Base-by-base conservation (phyloP, 352 stramenopile species). In the Pythium folliculosum region DNA sequence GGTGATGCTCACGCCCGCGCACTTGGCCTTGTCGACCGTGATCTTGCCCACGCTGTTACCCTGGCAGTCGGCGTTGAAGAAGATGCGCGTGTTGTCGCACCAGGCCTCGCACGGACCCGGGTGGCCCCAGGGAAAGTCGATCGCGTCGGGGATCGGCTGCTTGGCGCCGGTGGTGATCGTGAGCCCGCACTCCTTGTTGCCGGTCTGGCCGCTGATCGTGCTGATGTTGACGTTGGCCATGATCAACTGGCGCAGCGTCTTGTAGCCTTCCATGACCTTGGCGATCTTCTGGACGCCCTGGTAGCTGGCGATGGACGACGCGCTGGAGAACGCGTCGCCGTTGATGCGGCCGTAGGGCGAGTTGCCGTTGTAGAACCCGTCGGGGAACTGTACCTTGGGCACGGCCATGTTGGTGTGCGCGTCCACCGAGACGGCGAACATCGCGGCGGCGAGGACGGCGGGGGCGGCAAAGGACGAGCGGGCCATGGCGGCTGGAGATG, bases 341-440 rank as follows among this genome's bases (percentile, higher is more conserved):
- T 48, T 48, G 14, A 48, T 52, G n/a, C n/a, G 22, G 12, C 51
- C 51, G 52, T 38, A 58, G 14, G 62, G 62, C 21, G 62, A 69
- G 52, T 69, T 69, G 40, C 62, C 62, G 45, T 69, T 69, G 53
- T 69, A 69, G 44, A 69, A 69, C 14, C 62, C 62, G 5, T 49
- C 27, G 2, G 62, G 62, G n/a, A 54, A 69, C 62, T 50, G 49
- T 17, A 53, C 50, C 40, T 12, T 23, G 21, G 62, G 62, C 14
- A 44, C 44, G 21, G 25, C 27, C 62, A 69, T 63, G 62, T 63
- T 69, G 62, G 62, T 63, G 62, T 69, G 62, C 30, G 62, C 62
- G 14, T 69, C 65, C 19, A 68, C 50, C 32, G 60, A 53, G 16
- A 61, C 66, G 54, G 63, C 16, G 30, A 60, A 17, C 14, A 63